Base-by-base conservation (phyloP, 2,329 filamentous ascomycete species). In the Pyricularia sp. region DNA sequence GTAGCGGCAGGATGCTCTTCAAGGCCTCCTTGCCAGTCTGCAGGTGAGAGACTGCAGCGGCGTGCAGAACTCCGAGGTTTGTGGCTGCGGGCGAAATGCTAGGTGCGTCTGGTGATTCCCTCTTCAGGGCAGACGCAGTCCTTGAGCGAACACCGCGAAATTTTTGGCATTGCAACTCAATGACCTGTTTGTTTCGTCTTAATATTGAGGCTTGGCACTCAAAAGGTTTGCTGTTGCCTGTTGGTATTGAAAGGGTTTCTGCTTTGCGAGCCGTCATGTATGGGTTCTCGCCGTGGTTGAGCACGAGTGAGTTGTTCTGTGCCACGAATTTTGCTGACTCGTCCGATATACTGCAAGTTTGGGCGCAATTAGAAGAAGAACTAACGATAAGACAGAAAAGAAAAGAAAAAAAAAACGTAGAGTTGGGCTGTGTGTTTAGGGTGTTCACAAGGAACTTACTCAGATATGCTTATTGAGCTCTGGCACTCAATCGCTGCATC, bases 41-140 rank as follows among this genome's bases (percentile, higher is more conserved):
- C 44, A 85, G 83, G 61, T 86, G 81, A 8, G 88, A 84, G 69
- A 88, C 83, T 13, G 91, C 91, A 49, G 92, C 91, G 13, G 91
- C 91, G 70, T 90, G 77, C 64, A 83, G 75, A 59, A 82, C 76
- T 19, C 82, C 82, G 12, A 81, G 73, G 62, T 74, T 70, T 57
- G 77, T 78, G 28, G 72, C 71, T 33, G 77, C 75, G 2, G 74
- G 65, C 1, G 72, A 69, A 2, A 70, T 68, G 26, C 68, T 70
- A 9, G 71, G 66, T 13, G 71, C 68, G 59, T 68, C 69, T 57
- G 67, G 65, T 5, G 72, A 71, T n/a, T 72, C 68, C 53, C 69
- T 66, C 24, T 74, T 72, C 12, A 82, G 75, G 26, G 78, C 73
- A 31, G 75, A 77, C 33, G 76, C 73, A 30, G 83, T 82, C 31